Evolutionary conservation across 2,329 filamentous ascomycete species (phyloP).

Genomic region (Ophiostoma novo-ulmi): DNA sequence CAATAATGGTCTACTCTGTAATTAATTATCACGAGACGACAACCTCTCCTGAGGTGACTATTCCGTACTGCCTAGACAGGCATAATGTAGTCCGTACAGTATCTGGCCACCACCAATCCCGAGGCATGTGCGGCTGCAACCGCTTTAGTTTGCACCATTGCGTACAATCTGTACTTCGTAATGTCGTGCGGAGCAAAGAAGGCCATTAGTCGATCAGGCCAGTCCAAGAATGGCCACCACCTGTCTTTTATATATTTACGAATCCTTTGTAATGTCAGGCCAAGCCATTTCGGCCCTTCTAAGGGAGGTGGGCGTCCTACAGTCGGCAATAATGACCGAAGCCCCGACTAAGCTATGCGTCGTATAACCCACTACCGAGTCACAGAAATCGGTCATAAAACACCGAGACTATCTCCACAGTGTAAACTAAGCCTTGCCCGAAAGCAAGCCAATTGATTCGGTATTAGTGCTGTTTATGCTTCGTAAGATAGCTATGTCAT

Average conservation of each 20-base stretch:
- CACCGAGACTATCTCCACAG: slow-evolving; percentile 6
- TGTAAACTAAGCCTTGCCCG: slow-evolving; percentile 1
- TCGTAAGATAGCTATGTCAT: not conserved
- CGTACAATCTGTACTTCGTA: not conserved
- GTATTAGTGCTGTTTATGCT: not conserved
- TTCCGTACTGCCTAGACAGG: not conserved
- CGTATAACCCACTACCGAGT: not conserved
- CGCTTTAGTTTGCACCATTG: not conserved
- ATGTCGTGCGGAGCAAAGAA: not conserved
- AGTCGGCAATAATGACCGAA: not conserved
- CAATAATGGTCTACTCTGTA: not conserved
- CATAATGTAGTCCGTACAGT: not conserved
- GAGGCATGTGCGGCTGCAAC: slow-evolving; percentile 7
- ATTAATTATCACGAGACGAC: not conserved
- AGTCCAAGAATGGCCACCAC: not conserved
- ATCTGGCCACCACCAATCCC: slow-evolving; percentile 1
- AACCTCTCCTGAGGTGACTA: not conserved
- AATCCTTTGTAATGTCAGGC: not conserved
- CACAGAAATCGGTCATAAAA: not conserved
- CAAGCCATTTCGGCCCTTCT: slow-evolving; percentile 9
- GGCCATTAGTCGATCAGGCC: too few relatives aligned
- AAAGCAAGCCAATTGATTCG: not conserved
- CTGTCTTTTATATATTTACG: not conserved
- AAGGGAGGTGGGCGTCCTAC: not conserved
- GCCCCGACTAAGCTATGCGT: not conserved